These are phyloP conservation scores for Macrocybe sp. DNA, from an alignment of 1,284 basidiomycete species.

Conservation along the genomic window DNA sequence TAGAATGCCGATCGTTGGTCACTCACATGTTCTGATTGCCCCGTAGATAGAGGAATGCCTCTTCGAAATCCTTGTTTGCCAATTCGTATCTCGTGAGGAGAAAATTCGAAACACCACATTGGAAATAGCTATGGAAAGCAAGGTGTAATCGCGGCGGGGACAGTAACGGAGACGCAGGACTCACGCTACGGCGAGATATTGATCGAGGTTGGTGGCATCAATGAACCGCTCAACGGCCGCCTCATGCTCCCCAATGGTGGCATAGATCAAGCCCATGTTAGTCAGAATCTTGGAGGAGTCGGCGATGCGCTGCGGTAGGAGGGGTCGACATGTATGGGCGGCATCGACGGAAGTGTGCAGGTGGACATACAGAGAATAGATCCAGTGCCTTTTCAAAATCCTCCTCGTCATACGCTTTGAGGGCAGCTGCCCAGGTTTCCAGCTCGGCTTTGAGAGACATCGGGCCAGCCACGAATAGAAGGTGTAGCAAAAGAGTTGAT, in stretches of 20 bases:
- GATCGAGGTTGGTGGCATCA: constrained; percentile 71
- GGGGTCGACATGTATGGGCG: not conserved
- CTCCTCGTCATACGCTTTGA: constrained; percentile 80
- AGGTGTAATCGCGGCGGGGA: constrained; percentile 1
- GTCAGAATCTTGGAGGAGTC: constrained; percentile 86
- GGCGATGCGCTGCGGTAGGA: constrained; percentile 52
- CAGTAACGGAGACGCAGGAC: constrained; percentile 26
- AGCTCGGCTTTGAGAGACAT: constrained; percentile 88
- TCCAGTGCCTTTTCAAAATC: constrained; percentile 72
- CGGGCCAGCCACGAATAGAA: constrained; percentile 16
- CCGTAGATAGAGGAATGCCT: constrained; percentile 73
- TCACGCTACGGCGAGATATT: constrained; percentile 82
- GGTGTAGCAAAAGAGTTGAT: constrained; percentile 26
- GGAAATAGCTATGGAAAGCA: constrained; percentile 57
- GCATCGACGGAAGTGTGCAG: constrained; percentile 1
- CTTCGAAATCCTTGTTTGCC: constrained; percentile 77
- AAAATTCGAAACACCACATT: constrained; percentile 87
- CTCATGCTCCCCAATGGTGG: constrained; percentile 83
- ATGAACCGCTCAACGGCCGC: constrained; percentile 76
- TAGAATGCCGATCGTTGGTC: not conserved
- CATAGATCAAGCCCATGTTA: constrained; percentile 89
- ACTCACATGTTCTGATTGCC: constrained; percentile 76
- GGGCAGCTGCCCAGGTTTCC: constrained; percentile 79
- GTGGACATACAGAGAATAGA: constrained; percentile 61
- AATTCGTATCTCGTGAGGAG: constrained; percentile 73